phyloP scores from a whole-genome alignment of 306 rosid genomes.

The Malus asiatica region DNA sequence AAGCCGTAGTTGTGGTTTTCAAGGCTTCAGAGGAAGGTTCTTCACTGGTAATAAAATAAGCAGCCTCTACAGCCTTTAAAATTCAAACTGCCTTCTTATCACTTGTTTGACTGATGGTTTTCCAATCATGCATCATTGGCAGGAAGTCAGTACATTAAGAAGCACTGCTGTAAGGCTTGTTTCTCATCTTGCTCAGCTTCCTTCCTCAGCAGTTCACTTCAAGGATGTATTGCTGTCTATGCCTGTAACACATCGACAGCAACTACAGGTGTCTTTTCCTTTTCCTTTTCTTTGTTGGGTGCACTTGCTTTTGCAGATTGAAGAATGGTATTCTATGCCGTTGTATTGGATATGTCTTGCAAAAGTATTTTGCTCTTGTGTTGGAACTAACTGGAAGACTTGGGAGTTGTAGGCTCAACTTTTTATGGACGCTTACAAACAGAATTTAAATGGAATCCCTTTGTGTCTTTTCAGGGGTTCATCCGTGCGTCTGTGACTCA shows the following conservation, averaged over 20 bases:
- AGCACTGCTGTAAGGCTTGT: conserved; percentile 68
- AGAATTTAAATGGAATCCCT: not conserved
- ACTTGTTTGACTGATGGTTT: conserved; percentile 3
- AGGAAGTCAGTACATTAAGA: conserved; percentile 71
- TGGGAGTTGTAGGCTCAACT: not conserved
- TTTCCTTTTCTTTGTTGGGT: not conserved
- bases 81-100: not conserved
- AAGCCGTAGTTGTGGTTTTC: conserved; percentile 66
- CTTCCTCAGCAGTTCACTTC: conserved; percentile 77
- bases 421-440: not conserved
- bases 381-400: not conserved
- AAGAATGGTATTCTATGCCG: not conserved
- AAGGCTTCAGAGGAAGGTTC: conserved; percentile 47
- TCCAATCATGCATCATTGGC: conserved; percentile 30
- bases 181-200: conserved; percentile 89
- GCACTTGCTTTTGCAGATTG: not conserved
- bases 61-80: conserved; percentile 20
- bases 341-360: not conserved
- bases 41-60: conserved; percentile 48
- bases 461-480: conserved; percentile 48
- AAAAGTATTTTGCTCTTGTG: not conserved
- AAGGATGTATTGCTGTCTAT: conserved; percentile 80
- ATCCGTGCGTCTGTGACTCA: conserved; percentile 84
- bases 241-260: conserved; percentile 80
- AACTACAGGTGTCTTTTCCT: conserved; percentile 62